These are phyloP conservation scores for Funneliformis geosporum DNA, from an alignment of 192 early-diverging fungal species.

Conservation along the genomic window DNA sequence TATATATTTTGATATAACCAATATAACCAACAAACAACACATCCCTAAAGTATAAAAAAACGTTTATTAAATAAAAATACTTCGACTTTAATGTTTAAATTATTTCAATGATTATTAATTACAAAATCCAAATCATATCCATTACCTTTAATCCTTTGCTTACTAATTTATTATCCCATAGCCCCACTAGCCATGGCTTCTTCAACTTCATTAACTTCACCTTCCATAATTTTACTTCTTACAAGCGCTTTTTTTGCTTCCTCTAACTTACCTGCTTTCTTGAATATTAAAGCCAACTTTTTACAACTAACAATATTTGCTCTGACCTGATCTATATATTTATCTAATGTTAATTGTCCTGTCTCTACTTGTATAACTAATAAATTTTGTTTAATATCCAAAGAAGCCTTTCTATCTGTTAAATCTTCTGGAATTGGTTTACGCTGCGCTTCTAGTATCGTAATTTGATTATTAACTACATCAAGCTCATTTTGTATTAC, in stretches of 20 bases:
- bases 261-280: constrained; percentile 60
- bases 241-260: constrained; percentile 66
- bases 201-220: constrained; percentile 77
- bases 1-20: too few species aligned
- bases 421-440: constrained; percentile 61
- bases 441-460: constrained; percentile 42
- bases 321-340: constrained; percentile 64
- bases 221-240: constrained; percentile 73
- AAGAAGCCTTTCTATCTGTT: constrained; percentile 60
- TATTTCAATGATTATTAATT: too few species aligned
- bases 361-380: constrained; percentile 70
- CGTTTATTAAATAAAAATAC: too few species aligned
- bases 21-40: too few species aligned
- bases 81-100: too few species aligned
- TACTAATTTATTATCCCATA: too few species aligned
- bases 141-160: too few species aligned
- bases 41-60: too few species aligned
- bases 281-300: constrained; percentile 67
- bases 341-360: constrained; percentile 69
- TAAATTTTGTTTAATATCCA: constrained; percentile 76
- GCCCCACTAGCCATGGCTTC: constrained; percentile 55
- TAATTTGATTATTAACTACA: constrained; percentile 49
- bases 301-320: constrained; percentile 59
- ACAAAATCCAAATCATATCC: too few species aligned
- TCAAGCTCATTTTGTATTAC: constrained; percentile 72